A percentile compares a stretch with the other conserved stretches of the same genome.
These are phyloP conservation scores for Coemansia sp. DNA, from an alignment of 192 early-diverging fungal genomes.

Conservation along the genomic window DNA sequence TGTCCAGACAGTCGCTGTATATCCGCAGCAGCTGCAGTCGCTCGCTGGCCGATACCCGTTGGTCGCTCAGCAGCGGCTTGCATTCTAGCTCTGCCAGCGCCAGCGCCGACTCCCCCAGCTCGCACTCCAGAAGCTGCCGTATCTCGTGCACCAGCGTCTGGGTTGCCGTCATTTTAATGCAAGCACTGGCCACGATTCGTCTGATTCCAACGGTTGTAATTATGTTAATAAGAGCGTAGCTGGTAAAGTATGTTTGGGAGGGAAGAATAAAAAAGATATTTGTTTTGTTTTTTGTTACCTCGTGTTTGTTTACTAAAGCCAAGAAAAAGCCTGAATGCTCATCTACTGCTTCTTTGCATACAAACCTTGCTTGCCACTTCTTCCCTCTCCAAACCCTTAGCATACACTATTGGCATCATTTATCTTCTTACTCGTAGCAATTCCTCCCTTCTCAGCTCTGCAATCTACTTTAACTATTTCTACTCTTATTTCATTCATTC, in stretches of 20 bases:
- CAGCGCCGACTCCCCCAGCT: slow-evolving; percentile 41
- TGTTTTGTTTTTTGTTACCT: no score
- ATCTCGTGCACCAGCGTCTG: slow-evolving; percentile 28
- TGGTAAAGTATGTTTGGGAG: background rate
- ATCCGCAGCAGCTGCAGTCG: slow-evolving; percentile 24
- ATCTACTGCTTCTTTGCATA: background rate
- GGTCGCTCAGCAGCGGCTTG: slow-evolving; percentile 15
- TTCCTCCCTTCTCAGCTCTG: background rate
- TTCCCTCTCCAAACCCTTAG: background rate
- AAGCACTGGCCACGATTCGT: background rate
- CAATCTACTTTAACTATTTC: background rate
- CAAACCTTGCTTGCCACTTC: background rate
- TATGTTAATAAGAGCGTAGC: no score
- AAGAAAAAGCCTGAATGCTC: no score
- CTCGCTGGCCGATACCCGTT: slow-evolving; percentile 10
- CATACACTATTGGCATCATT: background rate
- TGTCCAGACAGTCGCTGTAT: slow-evolving; percentile 15
- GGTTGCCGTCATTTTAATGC: slow-evolving; percentile 8
- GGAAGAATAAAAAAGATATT: background rate
- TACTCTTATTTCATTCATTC: slow-evolving; percentile 3
- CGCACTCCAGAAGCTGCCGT: slow-evolving; percentile 42
- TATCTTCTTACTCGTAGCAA: no score
- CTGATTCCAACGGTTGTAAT: no score
- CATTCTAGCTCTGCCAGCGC: slow-evolving; percentile 49
- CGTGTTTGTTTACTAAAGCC: background rate